Conservation (phyloP, 306 rosid species). For the Prunus armeniaca region DNA sequence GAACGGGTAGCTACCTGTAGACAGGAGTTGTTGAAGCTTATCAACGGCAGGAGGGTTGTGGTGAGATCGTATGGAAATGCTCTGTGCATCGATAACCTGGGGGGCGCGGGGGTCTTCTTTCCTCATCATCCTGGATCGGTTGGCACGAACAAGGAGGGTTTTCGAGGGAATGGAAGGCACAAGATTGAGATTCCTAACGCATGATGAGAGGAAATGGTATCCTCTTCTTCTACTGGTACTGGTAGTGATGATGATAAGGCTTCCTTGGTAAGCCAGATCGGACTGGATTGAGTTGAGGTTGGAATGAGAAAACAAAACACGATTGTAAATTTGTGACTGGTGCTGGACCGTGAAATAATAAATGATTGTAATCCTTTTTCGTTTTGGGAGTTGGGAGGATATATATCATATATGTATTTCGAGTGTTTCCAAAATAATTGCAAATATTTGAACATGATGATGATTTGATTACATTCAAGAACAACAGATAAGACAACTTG, state of each 20-base stretch:
- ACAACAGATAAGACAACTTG: too few species aligned
- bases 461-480: too few species aligned
- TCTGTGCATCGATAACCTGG: not conserved
- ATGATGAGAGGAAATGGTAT: not conserved
- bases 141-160: not conserved
- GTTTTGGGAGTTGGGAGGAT: too few species aligned
- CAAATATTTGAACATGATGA: too few species aligned
- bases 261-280: not conserved
- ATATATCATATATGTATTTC: too few species aligned
- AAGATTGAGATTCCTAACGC: not conserved
- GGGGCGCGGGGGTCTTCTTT: not conserved
- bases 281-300: not conserved
- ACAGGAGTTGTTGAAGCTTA: conserved; percentile 12
- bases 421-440: too few species aligned
- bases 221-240: not conserved
- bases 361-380: too few species aligned
- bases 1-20: conserved; percentile 14
- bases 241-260: not conserved
- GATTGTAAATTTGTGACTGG: too few species aligned
- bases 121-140: not conserved
- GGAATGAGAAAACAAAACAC: too few species aligned
- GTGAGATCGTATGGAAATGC: not conserved
- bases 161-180: not conserved
- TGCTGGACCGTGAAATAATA: too few species aligned
- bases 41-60: not conserved